Evolutionary conservation across 2,329 filamentous ascomycete genomes (phyloP), one percentile per base, ranked within the genome.

Genomic region (Drechslerella dactyloides): DNA sequence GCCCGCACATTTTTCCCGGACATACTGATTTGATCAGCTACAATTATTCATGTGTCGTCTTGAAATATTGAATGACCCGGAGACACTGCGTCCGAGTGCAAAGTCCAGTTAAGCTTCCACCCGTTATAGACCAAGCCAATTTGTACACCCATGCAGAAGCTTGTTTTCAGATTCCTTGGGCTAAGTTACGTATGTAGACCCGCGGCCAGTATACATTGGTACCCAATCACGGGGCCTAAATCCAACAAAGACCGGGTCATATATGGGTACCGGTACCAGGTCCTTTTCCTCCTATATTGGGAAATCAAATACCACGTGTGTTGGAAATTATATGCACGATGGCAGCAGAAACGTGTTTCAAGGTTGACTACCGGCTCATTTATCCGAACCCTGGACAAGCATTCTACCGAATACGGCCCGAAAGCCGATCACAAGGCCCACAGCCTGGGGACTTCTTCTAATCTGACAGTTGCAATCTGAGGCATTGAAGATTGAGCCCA

Each of bases 11-110:
- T n/a, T n/a, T n/a, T 37, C 33, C 33, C 61, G 65, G 65, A 50
- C 63, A 54, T 48, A 58, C 58, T 59, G 66, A 46, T 56, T 42
- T 50, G 33, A 46, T 46, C 51, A 62, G 33, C 44, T 7, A 19
- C 17, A 11, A 10, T 21, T 42, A 30, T 15, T 19, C 40, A 33
- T 27, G 48, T n/a, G 17, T 13, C 21, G 5, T 37, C 30, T 35
- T 24, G 19, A 2, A 35, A 11, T 42, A 48, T 33, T 44, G 17
- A 15, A 44, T 50, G 19, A 17, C 42, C 37, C 68, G 68, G 68
- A 65, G 33, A 11, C 48, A 50, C 33, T 72, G 55, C 15, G 21
- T 72, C 68, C 68, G 68, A 72, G 23, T 10, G n/a, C 19, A 51
- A 52, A 56, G 50, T 24, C 2, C 2, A 60, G 42, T 44, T 44